phyloP scores from a whole-genome alignment of 2,329 filamentous ascomycete species.

The Chlorencoelia australis region DNA sequence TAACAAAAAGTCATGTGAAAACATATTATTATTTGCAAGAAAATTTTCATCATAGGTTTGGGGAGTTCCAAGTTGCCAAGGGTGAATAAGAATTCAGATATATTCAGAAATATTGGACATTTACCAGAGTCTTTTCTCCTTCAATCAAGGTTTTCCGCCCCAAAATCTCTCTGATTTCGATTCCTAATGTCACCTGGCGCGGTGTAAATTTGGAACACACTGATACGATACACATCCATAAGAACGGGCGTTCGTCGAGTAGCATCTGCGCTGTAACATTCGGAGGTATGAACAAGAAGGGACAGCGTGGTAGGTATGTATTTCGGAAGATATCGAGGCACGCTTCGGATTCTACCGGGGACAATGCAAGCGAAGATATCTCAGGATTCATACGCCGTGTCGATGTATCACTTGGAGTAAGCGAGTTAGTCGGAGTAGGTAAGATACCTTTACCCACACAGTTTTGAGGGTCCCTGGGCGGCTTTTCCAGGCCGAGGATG shows the following conservation, averaged over 20 bases:
- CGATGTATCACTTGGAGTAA: no score
- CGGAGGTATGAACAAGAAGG: constrained; percentile 34
- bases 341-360: constrained; percentile 30
- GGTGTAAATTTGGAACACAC: constrained; percentile 34
- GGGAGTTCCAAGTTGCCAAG: no score
- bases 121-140: constrained; percentile 37
- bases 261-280: constrained; percentile 32
- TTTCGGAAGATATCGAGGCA: constrained; percentile 34
- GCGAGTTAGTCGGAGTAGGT: no score
- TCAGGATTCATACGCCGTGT: no score
- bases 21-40: no score
- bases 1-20: no score
- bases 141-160: constrained; percentile 38
- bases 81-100: no score
- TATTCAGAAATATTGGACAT: no score
- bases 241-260: constrained; percentile 34
- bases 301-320: constrained; percentile 34
- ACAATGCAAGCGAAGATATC: constrained; percentile 23
- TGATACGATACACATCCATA: constrained; percentile 41
- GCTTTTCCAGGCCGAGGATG: no score
- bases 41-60: no score
- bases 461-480: no score
- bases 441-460: no score
- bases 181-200: constrained; percentile 32
- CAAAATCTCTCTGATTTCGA: constrained; percentile 34